A percentile compares a stretch with the other conserved stretches of the same genome.
These are phyloP conservation scores for Ganoderma meredithae DNA, from an alignment of 1,284 basidiomycete species.

Conservation along the genomic window DNA sequence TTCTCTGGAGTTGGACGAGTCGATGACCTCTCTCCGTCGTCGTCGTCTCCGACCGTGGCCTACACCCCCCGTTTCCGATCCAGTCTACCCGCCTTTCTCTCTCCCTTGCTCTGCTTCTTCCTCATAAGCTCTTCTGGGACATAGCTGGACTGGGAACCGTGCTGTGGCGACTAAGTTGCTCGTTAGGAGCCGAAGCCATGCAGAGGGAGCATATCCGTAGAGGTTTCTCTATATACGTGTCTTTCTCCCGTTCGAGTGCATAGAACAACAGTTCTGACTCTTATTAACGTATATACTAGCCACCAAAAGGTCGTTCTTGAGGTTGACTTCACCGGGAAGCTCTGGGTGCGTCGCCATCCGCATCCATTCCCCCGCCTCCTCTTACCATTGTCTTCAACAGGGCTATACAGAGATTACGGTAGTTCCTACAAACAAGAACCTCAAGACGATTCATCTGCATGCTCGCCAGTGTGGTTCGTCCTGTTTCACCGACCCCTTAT, in stretches of 20 bases:
- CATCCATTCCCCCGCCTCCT: neutral
- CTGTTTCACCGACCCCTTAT: constrained; percentile 4
- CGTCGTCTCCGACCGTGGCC: constrained; percentile 28
- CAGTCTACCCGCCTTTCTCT: neutral
- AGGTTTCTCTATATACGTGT: constrained; percentile 87
- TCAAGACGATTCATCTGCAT: constrained; percentile 86
- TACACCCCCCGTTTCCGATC: constrained; percentile 6
- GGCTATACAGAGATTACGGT: constrained; percentile 94
- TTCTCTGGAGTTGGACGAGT: constrained; percentile 31
- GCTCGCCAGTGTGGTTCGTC: constrained; percentile 84
- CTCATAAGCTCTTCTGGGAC: constrained; percentile 7
- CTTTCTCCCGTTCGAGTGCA: constrained; percentile 36
- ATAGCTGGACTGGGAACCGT: constrained; percentile 16
- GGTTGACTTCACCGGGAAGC: constrained; percentile 82
- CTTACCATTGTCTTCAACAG: constrained; percentile 47
- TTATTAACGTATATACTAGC: constrained; percentile 71
- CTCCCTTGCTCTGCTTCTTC: neutral
- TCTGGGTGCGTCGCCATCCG: constrained; percentile 65
- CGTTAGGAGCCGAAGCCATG: constrained; percentile 44
- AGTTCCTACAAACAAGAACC: constrained; percentile 76
- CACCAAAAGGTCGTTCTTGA: constrained; percentile 93
- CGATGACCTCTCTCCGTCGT: constrained; percentile 30
- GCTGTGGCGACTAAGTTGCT: constrained; percentile 26
- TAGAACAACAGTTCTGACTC: constrained; percentile 53
- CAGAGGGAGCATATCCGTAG: constrained; percentile 80